Evolutionary conservation across 768 basidiomycete genomes (phyloP).

Genomic region (Pulveroboletus ravenelii): DNA sequence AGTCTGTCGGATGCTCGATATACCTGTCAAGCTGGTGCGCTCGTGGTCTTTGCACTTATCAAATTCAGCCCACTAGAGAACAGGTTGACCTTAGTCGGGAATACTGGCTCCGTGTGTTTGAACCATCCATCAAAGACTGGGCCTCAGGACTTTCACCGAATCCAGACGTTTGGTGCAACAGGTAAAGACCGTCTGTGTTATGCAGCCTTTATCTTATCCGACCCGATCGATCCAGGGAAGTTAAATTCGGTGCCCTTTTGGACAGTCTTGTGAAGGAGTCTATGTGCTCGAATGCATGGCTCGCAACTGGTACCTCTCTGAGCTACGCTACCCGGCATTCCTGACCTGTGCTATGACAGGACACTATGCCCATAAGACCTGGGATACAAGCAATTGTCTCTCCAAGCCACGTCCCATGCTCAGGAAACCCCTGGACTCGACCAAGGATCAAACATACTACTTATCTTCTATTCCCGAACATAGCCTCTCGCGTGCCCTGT

Average conservation of each 20-base stretch:
- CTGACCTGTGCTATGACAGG: constrained; percentile 38
- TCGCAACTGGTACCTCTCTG: constrained; percentile 68
- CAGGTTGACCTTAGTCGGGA: constrained; percentile 85
- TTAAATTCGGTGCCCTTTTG: constrained; percentile 86
- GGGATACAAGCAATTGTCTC: constrained; percentile 27
- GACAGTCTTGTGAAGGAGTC: constrained; percentile 46
- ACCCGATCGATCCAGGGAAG: constrained; percentile 50
- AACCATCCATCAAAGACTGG: constrained; percentile 79
- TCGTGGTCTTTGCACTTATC: not conserved
- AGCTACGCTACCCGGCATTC: not conserved
- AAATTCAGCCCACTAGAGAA: constrained; percentile 2
- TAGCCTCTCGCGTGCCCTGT: constrained; percentile 64
- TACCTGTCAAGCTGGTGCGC: constrained; percentile 68
- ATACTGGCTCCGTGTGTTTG: constrained; percentile 91
- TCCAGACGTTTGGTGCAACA: constrained; percentile 92
- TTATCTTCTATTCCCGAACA: constrained; percentile 70
- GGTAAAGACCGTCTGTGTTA: constrained; percentile 33
- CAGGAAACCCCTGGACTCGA: constrained; percentile 48
- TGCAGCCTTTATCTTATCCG: not conserved
- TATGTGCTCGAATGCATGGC: constrained; percentile 46
- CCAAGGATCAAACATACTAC: constrained; percentile 93
- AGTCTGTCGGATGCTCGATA: constrained; percentile 68
- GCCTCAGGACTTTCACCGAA: constrained; percentile 80
- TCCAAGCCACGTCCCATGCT: constrained; percentile 43
- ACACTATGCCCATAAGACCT: constrained; percentile 78